These are phyloP conservation scores for Microdochium paspali DNA, from an alignment of 2,329 filamentous ascomycete genomes.

Conservation along the genomic window DNA sequence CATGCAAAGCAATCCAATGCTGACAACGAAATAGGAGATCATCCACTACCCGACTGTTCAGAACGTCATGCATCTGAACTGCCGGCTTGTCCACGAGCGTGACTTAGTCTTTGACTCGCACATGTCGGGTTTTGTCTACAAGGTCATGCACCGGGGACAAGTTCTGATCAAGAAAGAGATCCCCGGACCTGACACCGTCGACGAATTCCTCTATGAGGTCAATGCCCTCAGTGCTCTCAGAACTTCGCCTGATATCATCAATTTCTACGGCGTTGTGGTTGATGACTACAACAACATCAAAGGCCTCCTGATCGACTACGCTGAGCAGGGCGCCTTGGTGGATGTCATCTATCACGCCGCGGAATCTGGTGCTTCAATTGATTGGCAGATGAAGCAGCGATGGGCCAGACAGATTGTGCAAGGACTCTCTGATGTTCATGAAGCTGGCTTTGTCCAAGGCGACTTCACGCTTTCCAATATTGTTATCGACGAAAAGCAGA, in stretches of 20 bases:
- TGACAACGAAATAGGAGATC: conserved; percentile 52
- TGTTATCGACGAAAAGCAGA: conserved; percentile 73
- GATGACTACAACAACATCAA: conserved; percentile 68
- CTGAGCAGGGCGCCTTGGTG: conserved; percentile 76
- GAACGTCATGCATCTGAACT: conserved; percentile 65
- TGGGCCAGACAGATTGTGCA: conserved; percentile 91
- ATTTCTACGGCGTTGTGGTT: conserved; percentile 79
- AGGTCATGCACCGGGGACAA: conserved; percentile 60
- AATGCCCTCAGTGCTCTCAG: conserved; percentile 79
- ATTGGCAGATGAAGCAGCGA: conserved; percentile 67
- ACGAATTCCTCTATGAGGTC: conserved; percentile 96
- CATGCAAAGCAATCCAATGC: conserved; percentile 1
- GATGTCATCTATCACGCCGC: conserved; percentile 81
- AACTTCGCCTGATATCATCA: conserved; percentile 68
- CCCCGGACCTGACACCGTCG: conserved; percentile 85
- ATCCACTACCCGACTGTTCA: conserved; percentile 72
- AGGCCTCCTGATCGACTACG: conserved; percentile 81
- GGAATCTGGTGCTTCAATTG: conserved; percentile 40
- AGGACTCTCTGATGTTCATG: conserved; percentile 86
- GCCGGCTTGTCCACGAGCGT: conserved; percentile 57
- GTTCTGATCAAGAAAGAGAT: conserved; percentile 96
- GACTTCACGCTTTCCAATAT: conserved; percentile 98
- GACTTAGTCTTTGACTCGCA: conserved; percentile 82
- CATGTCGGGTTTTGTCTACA: conserved; percentile 96
- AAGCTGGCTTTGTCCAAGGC: conserved; percentile 92